phyloP scores from a whole-genome alignment of 2,329 filamentous ascomycete genomes.

The Thielaviopsis ethacetica region DNA sequence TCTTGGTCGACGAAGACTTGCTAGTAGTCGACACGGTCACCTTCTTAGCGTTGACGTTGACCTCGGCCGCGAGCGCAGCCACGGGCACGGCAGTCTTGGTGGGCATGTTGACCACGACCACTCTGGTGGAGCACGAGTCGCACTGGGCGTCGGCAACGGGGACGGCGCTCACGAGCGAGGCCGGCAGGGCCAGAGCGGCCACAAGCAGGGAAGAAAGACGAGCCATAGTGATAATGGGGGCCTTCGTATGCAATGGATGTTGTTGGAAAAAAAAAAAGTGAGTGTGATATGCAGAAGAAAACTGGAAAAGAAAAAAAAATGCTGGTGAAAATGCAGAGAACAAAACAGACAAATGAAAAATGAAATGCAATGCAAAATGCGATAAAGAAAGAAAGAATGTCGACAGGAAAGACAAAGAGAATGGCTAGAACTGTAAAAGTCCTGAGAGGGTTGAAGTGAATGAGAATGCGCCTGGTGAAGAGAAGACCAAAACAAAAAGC shows the following conservation, averaged over 20 bases:
- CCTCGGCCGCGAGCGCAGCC: not conserved
- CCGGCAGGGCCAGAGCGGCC: slow-evolving; percentile 8
- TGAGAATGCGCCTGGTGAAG: slow-evolving; percentile 4
- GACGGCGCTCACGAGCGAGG: not conserved
- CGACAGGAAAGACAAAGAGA: not conserved
- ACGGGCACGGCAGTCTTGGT: not conserved
- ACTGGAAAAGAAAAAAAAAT: slow-evolving; percentile 5
- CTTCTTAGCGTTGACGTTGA: not conserved
- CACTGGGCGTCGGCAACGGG: not conserved
- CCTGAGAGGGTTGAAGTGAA: not conserved
- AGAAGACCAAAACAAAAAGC: not conserved
- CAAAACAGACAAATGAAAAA: not conserved
- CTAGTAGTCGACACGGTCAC: not conserved
- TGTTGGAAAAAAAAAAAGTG: not conserved
- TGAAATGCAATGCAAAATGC: not conserved
- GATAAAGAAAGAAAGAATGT: not conserved
- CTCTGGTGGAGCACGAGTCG: not conserved
- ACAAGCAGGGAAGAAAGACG: slow-evolving; percentile 1
- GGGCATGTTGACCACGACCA: not conserved
- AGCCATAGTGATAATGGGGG: slow-evolving; percentile 1
- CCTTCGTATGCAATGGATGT: not conserved
- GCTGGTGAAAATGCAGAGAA: not conserved
- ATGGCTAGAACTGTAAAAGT: slow-evolving; percentile 9
- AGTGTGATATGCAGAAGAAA: not conserved
- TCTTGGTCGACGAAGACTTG: not conserved